Percentiles rank a stretch among this genome's conserved stretches.
Evolutionary conservation across 2,329 filamentous ascomycete species (phyloP).

Genomic region (Fusarium camptoceras): DNA sequence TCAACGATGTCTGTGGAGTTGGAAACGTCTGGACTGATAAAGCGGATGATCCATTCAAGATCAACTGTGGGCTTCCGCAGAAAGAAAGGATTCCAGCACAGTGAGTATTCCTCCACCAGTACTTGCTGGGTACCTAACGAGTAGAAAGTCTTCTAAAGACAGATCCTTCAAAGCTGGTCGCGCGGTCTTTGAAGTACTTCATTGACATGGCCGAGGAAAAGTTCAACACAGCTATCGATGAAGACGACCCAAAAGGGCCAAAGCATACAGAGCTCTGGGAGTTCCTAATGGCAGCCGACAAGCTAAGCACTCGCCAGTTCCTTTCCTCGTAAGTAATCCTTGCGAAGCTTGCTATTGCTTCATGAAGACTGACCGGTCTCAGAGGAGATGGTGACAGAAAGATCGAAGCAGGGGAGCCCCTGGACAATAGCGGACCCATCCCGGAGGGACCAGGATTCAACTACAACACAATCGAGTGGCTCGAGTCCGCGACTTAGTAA

Average conservation of each 20-base stretch:
- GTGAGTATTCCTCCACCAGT: not conserved
- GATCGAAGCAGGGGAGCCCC: not conserved
- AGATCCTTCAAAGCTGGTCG: slow-evolving; percentile 7
- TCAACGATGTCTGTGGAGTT: slow-evolving; percentile 13
- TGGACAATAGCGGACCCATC: not conserved
- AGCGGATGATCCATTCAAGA: slow-evolving; percentile 13
- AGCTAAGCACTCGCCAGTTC: slow-evolving; percentile 37
- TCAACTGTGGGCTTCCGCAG: slow-evolving; percentile 19
- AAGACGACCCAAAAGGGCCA: not conserved
- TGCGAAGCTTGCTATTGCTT: no score
- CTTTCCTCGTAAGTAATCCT: slow-evolving; percentile 28
- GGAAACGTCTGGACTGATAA: slow-evolving; percentile 8
- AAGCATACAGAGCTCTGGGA: slow-evolving; percentile 9
- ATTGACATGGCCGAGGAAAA: not conserved
- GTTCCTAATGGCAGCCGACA: slow-evolving; percentile 27
- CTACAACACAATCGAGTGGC: slow-evolving; percentile 42
- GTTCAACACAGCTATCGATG: not conserved
- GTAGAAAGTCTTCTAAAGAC: not conserved
- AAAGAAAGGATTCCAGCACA: not conserved
- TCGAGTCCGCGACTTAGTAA: slow-evolving; percentile 38
- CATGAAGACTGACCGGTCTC: not conserved
- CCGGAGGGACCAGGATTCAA: slow-evolving; percentile 13
- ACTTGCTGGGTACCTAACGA: accelerated
- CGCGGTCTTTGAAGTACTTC: not conserved
- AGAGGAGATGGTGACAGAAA: not conserved